These are phyloP conservation scores for Suillus spraguei DNA, from an alignment of 768 basidiomycete species.

Conservation along the genomic window DNA sequence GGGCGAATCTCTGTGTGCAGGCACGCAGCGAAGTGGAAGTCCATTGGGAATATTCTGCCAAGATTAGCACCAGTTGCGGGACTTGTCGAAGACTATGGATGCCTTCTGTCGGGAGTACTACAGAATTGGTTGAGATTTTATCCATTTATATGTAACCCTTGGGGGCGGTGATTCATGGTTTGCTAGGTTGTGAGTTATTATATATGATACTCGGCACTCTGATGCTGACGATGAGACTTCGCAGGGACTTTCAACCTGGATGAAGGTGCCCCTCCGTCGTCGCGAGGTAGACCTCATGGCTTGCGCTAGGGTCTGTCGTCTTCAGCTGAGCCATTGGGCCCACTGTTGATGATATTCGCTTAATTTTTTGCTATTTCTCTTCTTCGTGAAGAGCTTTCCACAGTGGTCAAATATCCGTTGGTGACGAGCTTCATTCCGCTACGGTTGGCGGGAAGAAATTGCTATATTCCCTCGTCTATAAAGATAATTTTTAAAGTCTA, in stretches of 20 bases:
- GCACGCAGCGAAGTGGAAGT: constrained; percentile 10
- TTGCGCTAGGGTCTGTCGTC: not conserved
- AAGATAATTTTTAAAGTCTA: too few relatives aligned
- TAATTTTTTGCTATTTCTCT: constrained; percentile 37
- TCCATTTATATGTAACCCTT: not conserved
- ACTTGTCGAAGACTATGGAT: not conserved
- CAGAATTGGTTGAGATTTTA: not conserved
- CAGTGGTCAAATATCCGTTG: not conserved
- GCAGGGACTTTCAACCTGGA: not conserved
- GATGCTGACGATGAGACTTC: not conserved
- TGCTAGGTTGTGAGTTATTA: not conserved
- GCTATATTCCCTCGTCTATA: too few relatives aligned
- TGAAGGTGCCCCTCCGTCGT: not conserved
- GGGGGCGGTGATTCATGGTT: not conserved
- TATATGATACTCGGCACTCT: too few relatives aligned
- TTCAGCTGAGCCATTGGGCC: constrained; percentile 6
- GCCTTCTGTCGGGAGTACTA: not conserved
- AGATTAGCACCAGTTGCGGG: not conserved
- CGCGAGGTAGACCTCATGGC: constrained; percentile 5
- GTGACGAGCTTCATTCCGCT: not conserved
- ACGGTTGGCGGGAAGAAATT: not conserved
- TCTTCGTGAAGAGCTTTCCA: constrained; percentile 35
- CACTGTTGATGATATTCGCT: constrained; percentile 19
- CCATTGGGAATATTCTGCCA: constrained; percentile 4
- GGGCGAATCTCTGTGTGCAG: constrained; percentile 3